phyloP scores from a whole-genome alignment of 1,284 basidiomycete species.

The Cryptococcus sp. region DNA sequence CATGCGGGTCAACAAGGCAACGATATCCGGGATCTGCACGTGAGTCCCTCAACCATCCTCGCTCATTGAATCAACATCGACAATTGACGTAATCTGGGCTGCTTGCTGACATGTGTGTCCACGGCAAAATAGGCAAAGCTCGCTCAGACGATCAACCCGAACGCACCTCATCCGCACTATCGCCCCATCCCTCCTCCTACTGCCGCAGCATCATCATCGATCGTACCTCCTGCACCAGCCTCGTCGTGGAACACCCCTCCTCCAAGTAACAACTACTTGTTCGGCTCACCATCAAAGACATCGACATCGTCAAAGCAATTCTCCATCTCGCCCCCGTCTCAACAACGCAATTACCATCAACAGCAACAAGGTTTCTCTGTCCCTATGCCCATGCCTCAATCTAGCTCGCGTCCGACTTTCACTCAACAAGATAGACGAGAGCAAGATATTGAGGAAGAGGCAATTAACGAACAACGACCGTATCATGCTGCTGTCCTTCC shows the following conservation, averaged over 20 bases:
- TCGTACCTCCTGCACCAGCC: slow-evolving; percentile 46
- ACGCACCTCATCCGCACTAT: slow-evolving; percentile 26
- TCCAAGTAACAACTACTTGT: slow-evolving; percentile 13
- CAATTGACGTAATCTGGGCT: not conserved
- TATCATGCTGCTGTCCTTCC: slow-evolving; percentile 37
- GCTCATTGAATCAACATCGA: not conserved
- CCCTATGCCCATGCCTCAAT: slow-evolving; percentile 3
- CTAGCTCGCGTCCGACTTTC: not conserved
- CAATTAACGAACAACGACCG: slow-evolving; percentile 15
- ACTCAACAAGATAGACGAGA: not conserved
- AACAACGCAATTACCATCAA: not conserved
- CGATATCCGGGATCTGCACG: slow-evolving; percentile 47
- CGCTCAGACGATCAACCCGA: slow-evolving; percentile 29
- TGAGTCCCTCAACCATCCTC: slow-evolving; percentile 19
- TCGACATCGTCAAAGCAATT: slow-evolving; percentile 3
- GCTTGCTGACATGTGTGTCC: not conserved
- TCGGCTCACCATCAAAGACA: slow-evolving; percentile 14
- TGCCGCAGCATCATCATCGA: slow-evolving; percentile 13
- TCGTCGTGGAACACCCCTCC: slow-evolving; percentile 47
- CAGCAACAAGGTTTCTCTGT: not conserved
- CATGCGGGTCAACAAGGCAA: slow-evolving; percentile 47
- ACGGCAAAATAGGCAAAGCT: slow-evolving; percentile 33
- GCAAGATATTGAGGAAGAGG: not conserved
- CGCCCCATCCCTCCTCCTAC: slow-evolving; percentile 36
- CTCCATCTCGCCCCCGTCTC: slow-evolving; percentile 4